These are phyloP conservation scores for Cercospora zeina DNA, from an alignment of 2,329 filamentous ascomycete genomes.

Conservation along the genomic window DNA sequence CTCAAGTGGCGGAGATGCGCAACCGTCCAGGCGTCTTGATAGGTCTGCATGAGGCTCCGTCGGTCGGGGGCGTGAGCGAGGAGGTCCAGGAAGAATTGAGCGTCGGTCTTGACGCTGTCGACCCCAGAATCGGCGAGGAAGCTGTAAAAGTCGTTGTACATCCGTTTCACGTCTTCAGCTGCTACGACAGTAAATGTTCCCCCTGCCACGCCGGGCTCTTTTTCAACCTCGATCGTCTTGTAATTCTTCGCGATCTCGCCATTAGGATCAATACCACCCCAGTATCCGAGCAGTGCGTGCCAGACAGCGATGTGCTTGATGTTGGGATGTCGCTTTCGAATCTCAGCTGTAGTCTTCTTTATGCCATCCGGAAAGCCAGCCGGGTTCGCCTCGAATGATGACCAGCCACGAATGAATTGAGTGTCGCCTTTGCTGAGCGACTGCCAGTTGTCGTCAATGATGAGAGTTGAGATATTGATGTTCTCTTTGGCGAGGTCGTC, in stretches of 20 bases:
- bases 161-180: conserved; percentile 68
- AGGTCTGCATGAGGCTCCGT: conserved; percentile 69
- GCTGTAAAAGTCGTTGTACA: conserved; percentile 89
- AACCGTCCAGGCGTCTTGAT: conserved; percentile 84
- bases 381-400: conserved; percentile 80
- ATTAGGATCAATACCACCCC: conserved; percentile 79
- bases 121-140: conserved; percentile 75
- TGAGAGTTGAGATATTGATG: conserved; percentile 78
- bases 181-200: conserved; percentile 72
- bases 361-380: conserved; percentile 78
- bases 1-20: conserved; percentile 76
- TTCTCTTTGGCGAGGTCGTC: conserved; percentile 67
- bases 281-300: conserved; percentile 87
- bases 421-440: conserved; percentile 61
- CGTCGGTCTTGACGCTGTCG: conserved; percentile 89
- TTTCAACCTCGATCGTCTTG: conserved; percentile 64
- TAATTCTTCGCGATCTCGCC: conserved; percentile 76
- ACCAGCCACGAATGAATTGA: conserved; percentile 63
- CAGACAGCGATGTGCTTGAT: conserved; percentile 88
- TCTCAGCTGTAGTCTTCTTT: conserved; percentile 66
- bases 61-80: conserved; percentile 68
- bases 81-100: conserved; percentile 83
- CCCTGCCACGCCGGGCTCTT: conserved; percentile 58
- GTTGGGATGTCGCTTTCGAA: conserved; percentile 66
- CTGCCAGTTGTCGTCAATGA: conserved; percentile 98